phyloP scores from a whole-genome alignment of 371 early-diverging fungal genomes.

The Blastocladiella emersonii region DNA sequence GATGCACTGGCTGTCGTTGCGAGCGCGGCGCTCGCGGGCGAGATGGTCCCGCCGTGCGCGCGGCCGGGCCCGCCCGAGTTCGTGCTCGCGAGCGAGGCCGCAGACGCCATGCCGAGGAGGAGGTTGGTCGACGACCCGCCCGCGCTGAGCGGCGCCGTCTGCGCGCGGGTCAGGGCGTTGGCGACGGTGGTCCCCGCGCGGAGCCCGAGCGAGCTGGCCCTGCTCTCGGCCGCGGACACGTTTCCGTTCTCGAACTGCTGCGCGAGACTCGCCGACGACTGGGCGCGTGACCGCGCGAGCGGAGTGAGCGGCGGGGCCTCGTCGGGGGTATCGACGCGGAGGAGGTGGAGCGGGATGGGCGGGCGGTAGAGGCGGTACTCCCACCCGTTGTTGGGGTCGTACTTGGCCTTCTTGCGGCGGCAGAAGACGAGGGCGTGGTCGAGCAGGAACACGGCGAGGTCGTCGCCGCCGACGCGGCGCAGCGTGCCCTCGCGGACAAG shows the following conservation, averaged over 20 bases:
- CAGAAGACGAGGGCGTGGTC: slow-evolving; percentile 74
- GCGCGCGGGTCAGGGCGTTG: too few species aligned
- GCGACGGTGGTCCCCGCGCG: too few species aligned
- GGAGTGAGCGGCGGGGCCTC: slow-evolving; percentile 46
- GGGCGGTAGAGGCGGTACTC: not conserved
- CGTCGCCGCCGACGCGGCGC: slow-evolving; percentile 34
- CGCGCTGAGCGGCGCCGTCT: too few species aligned
- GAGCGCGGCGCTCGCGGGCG: too few species aligned
- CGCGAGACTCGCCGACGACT: slow-evolving; percentile 19
- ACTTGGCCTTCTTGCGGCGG: slow-evolving; percentile 39
- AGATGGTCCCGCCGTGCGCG: slow-evolving; percentile 16
- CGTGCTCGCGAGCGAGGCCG: slow-evolving; percentile 12
- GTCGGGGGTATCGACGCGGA: not conserved
- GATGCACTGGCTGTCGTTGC: too few species aligned
- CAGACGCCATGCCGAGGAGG: too few species aligned
- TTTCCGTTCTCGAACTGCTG: slow-evolving; percentile 13
- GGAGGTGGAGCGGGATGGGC: too few species aligned
- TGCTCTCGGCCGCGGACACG: too few species aligned
- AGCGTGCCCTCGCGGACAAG: slow-evolving; percentile 66
- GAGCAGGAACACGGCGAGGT: slow-evolving; percentile 61
- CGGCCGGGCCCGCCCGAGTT: slow-evolving; percentile 4
- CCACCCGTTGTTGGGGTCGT: slow-evolving; percentile 11
- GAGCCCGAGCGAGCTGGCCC: too few species aligned
- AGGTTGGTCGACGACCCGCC: too few species aligned
- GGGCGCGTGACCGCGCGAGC: slow-evolving; percentile 34